Base-by-base conservation (phyloP, 2,329 filamentous ascomycete species). In the Pseudopithomyces maydicus region DNA sequence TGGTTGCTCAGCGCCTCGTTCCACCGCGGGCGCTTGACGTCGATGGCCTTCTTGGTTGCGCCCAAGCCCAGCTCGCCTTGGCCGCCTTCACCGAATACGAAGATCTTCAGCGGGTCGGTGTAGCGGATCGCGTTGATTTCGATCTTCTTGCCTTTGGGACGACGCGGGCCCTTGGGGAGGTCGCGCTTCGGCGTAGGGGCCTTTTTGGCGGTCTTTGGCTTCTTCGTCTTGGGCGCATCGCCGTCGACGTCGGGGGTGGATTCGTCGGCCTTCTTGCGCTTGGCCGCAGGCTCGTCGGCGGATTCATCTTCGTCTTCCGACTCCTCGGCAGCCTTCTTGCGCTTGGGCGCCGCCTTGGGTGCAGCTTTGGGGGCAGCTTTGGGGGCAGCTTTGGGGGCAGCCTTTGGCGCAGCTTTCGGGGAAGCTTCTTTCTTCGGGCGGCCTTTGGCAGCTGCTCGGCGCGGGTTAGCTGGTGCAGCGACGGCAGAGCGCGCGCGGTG, bases 61-160 rank as follows among this genome's bases (percentile, higher is more conserved):
- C 91, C 91, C 17, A 96, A 84, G 36, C 91, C 91, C 43, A 96
- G 88, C 78, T 96, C 91, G 64, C 91, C 91, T n/a, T 87, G 88
- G 59, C 85, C 85, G 36, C 90, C 91, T 74, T 92, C 90, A 51
- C 91, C 91, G 67, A 91, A 94, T 51, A 93, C 89, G 69, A 88
- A 94, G 57, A 95, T 80, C 68, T 93, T 87, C 56, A 95, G 82
- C 23, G 81, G 79, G 63, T 86, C 76, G 0, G 81, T 85, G 60
- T 72, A 75, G 4, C 89, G 89, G 15, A 84, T 80, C 22, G 84
- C 73, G 74, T 92, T 92, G 77, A 90, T 85, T 57, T 83, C 71
- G 4, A 57, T 72, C 66, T 75, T 75, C 59, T 66, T 65, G 45
- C 72, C 72, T 46, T 64, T 63, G 47, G 60, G 53, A 15, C 72